A percentile compares a stretch with the other conserved stretches of the same genome.
Conservation (phyloP, 139 green algal genomes). For the Closterium sp. region DNA sequence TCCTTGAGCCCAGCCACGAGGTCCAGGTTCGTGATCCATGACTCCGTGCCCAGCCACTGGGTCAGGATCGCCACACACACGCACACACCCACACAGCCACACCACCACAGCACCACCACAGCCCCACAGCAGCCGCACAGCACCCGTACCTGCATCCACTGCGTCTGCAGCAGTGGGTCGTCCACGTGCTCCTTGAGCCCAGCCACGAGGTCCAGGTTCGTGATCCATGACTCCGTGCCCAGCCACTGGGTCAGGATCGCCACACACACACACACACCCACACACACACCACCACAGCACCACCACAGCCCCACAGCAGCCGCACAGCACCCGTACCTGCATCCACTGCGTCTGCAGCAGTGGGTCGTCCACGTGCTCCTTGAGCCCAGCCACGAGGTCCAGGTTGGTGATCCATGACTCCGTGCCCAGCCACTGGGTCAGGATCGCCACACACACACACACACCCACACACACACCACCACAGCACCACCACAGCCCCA, state of each 20-base stretch:
- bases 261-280: neutral
- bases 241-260: constrained; percentile 36
- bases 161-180: constrained; percentile 53
- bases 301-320: no score
- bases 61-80: no score
- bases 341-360: constrained; percentile 44
- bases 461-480: neutral
- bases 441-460: neutral
- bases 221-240: constrained; percentile 72
- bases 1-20: constrained; percentile 50
- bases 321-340: no score
- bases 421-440: constrained; percentile 59
- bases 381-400: constrained; percentile 52
- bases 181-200: constrained; percentile 43
- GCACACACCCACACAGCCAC: neutral
- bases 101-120: no score
- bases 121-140: no score
- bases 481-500: no score
- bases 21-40: constrained; percentile 67
- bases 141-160: no score
- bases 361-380: constrained; percentile 51
- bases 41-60: constrained; percentile 64
- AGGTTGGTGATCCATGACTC: constrained; percentile 70
- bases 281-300: no score
- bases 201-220: constrained; percentile 61